Evolutionary conservation across 345 rosid species (phyloP), one percentile per base, ranked within the genome.

Genomic region (Moricandia moricandioides): DNA sequence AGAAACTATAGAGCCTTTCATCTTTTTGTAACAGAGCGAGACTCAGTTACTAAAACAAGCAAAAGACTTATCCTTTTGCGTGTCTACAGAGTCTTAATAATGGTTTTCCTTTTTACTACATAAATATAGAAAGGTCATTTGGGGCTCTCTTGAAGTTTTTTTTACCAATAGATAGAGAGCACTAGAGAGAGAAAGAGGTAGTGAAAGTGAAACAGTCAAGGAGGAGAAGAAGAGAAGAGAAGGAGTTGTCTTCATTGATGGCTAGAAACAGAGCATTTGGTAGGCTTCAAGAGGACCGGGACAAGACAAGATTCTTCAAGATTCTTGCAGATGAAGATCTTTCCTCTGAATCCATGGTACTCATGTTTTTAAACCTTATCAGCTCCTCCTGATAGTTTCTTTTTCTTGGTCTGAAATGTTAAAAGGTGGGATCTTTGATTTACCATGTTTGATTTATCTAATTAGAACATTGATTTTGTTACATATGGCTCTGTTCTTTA

Each of bases 321-420:
- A n/a, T 59, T 30, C 63, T 59, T 59, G 63, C 63, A 29, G 63
- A 29, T 59, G 21, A 30, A 59, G 63, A 59, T 59, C 63, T 59
- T 3, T 59, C 63, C 17, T 59, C 63, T 59, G 63, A 59, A 59
- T 30, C 63, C 21, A 59, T 30, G 63, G 63, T 59, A 59, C 2
- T 59, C 21, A 59, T 59, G 21, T 30, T 59, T 39, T 30, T 56
- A 13, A 13, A 57, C 33, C 14, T 21, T 10, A 24, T 11, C 33
- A 26, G 12, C 62, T 13, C 39, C 37, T 59, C 16, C 5, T 27
- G 4, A 56, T 3, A 57, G 4, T 13, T 3, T 7, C n/a, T 58
- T n/a, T 21, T 59, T 30, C 21, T 3, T 59, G 21, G 17, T 27
- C 16, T 57, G 35, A 57, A 57, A 57, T 57, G 62, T 57, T 57